A percentile compares a stretch with the other conserved stretches of the same genome.
Evolutionary conservation across 352 stramenopile species (phyloP).

Genomic region (Bremia lactucae): DNA sequence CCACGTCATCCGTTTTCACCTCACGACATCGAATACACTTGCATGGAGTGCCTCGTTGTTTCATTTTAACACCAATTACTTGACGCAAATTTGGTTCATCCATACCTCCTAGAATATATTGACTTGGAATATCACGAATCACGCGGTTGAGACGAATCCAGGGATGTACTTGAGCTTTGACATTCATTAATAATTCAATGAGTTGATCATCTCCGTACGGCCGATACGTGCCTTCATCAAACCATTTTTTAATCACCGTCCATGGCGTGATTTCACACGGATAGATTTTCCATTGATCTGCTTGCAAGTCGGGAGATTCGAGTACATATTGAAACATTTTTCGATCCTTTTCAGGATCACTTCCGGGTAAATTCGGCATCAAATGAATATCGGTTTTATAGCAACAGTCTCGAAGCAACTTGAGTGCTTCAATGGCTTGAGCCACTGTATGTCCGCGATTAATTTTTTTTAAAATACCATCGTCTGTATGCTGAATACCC

Average conservation of each 20-base stretch:
- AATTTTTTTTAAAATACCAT: conserved; percentile 86
- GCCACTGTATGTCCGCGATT: conserved; percentile 79
- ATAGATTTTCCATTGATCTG: conserved; percentile 94
- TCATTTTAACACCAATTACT: conserved; percentile 82
- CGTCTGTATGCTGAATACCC: conserved; percentile 88
- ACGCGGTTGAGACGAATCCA: conserved; percentile 92
- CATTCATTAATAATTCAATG: conserved; percentile 82
- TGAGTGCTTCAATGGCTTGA: conserved; percentile 65
- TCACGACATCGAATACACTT: conserved; percentile 88
- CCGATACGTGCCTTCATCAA: conserved; percentile 79
- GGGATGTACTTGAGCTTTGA: conserved; percentile 87
- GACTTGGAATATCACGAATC: conserved; percentile 89
- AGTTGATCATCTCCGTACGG: conserved; percentile 85
- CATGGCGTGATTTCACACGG: conserved; percentile 88
- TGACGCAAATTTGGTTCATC: conserved; percentile 88
- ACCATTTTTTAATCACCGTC: conserved; percentile 88
- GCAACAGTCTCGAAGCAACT: conserved; percentile 85
- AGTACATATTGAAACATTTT: conserved; percentile 89
- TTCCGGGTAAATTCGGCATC: conserved; percentile 88
- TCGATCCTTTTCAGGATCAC: conserved; percentile 68
- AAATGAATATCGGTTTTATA: conserved; percentile 92
- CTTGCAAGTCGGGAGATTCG: conserved; percentile 80
- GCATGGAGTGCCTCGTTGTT: conserved; percentile 53
- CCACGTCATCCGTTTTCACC: conserved; percentile 79
- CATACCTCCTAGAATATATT: conserved; percentile 89